phyloP scores from a whole-genome alignment of 164 flowering plant genomes.

The Stephania cephalantha region DNA sequence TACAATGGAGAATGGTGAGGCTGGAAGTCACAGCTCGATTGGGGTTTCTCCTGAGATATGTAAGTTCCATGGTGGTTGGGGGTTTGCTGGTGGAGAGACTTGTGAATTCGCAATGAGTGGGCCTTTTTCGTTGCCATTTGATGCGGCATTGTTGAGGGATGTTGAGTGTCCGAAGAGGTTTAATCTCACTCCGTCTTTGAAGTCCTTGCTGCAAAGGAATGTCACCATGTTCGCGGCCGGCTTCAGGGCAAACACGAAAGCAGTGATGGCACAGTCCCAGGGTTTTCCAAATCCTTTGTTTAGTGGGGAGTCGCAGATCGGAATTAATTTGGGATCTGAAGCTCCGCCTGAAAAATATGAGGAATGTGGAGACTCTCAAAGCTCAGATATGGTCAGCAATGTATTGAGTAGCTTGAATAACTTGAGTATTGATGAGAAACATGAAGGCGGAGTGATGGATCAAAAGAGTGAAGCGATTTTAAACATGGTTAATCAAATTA shows the following conservation, averaged over 20 bases:
- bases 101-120: slow-evolving; percentile 39
- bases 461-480: slow-evolving; percentile 69
- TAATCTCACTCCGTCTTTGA: slow-evolving; percentile 75
- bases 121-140: slow-evolving; percentile 31
- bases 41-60: slow-evolving; percentile 52
- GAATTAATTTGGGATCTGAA: slow-evolving; percentile 21
- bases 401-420: slow-evolving; percentile 72
- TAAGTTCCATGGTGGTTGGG: slow-evolving; percentile 83
- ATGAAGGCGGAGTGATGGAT: slow-evolving; percentile 41
- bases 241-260: slow-evolving; percentile 55
- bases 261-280: slow-evolving; percentile 25
- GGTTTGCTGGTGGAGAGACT: slow-evolving; percentile 57
- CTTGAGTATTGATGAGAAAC: slow-evolving; percentile 67
- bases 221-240: slow-evolving; percentile 83
- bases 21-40: slow-evolving; percentile 23
- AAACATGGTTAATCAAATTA: slow-evolving; percentile 55
- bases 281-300: slow-evolving; percentile 30
- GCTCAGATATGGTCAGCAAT: slow-evolving; percentile 45
- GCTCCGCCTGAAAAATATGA: slow-evolving; percentile 16
- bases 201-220: slow-evolving; percentile 67
- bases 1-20: slow-evolving; percentile 23
- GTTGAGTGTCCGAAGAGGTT: slow-evolving; percentile 78
- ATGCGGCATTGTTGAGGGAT: slow-evolving; percentile 37
- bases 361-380: slow-evolving; percentile 31
- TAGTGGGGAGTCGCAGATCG: slow-evolving; percentile 24